phyloP scores from a whole-genome alignment of 352 stramenopile species.

The Phytopythium ostracodes region DNA sequence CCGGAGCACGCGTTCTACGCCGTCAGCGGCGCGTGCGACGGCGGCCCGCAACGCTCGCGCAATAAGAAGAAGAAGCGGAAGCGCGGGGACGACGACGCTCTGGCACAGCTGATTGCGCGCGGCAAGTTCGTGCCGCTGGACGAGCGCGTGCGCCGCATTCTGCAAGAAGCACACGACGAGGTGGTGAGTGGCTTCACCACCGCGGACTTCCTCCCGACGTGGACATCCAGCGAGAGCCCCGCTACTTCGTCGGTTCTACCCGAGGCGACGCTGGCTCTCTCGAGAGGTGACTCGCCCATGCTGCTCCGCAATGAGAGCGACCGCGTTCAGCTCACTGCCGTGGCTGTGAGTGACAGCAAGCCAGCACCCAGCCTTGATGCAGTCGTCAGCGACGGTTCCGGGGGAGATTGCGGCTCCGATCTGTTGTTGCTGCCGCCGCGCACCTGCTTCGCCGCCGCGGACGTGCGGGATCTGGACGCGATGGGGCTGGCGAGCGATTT shows the following conservation, averaged over 20 bases:
- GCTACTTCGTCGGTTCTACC: neutral
- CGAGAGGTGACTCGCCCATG: constrained; percentile 6
- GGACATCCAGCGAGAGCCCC: constrained; percentile 2
- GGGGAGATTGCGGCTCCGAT: neutral
- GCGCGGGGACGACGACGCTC: constrained; percentile 16
- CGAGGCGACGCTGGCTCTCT: neutral
- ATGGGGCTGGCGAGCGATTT: constrained; percentile 14
- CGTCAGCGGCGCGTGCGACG: constrained; percentile 6
- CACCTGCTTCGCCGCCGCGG: constrained; percentile 19
- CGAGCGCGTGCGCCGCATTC: constrained; percentile 8
- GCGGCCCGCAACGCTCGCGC: neutral
- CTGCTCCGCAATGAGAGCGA: constrained; percentile 18
- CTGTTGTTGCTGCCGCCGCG: constrained; percentile 22
- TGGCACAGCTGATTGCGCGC: constrained; percentile 31
- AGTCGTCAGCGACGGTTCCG: neutral
- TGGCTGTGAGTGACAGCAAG: neutral
- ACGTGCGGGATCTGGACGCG: constrained; percentile 17
- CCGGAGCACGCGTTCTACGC: constrained; percentile 20
- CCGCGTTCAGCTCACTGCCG: constrained; percentile 10
- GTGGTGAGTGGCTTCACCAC: constrained; percentile 16
- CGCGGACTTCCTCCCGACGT: constrained; percentile 6
- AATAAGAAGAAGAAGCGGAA: constrained; percentile 34
- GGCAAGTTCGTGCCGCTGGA: constrained; percentile 54
- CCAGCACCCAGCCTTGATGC: no score
- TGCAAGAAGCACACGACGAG: constrained; percentile 18